These are phyloP conservation scores for Boletus barrowsii DNA, from an alignment of 768 basidiomycete genomes.

Conservation along the genomic window DNA sequence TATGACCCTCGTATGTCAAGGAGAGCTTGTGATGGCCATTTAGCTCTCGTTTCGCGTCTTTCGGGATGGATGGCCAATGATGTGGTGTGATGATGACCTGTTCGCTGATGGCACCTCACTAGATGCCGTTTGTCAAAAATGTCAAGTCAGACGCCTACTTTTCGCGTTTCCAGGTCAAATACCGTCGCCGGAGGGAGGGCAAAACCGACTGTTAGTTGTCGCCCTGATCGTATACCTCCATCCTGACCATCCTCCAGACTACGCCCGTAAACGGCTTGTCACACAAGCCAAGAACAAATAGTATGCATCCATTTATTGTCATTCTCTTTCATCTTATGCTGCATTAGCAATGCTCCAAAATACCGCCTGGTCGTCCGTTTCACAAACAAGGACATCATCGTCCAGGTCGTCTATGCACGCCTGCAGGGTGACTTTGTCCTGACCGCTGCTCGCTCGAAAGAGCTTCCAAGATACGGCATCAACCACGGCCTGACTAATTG, in stretches of 20 bases:
- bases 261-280: constrained; percentile 95
- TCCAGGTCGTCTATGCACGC: constrained; percentile 95
- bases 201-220: constrained; percentile 90
- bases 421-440: constrained; percentile 96
- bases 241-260: constrained; percentile 55
- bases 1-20: background rate
- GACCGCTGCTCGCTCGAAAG: constrained; percentile 80
- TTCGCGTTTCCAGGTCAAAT: constrained; percentile 98
- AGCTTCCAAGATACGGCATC: constrained; percentile 95
- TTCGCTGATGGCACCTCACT: constrained; percentile 16
- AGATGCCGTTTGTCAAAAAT: constrained; percentile 98
- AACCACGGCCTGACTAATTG: constrained; percentile 99
- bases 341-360: constrained; percentile 84
- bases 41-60: background rate
- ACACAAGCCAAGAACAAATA: constrained; percentile 99
- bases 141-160: constrained; percentile 97
- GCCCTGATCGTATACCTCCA: background rate
- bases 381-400: constrained; percentile 96
- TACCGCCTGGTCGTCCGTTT: constrained; percentile 98
- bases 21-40: background rate
- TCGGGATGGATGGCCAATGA: constrained; percentile 31
- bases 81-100: constrained; percentile 26
- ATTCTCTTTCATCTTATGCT: constrained; percentile 5
- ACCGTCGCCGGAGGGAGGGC: constrained; percentile 94
- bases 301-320: constrained; percentile 38